A percentile compares a stretch with the other conserved stretches of the same genome.
Evolutionary conservation across 1,284 basidiomycete genomes (phyloP).

Genomic region (Leccinum fallax): DNA sequence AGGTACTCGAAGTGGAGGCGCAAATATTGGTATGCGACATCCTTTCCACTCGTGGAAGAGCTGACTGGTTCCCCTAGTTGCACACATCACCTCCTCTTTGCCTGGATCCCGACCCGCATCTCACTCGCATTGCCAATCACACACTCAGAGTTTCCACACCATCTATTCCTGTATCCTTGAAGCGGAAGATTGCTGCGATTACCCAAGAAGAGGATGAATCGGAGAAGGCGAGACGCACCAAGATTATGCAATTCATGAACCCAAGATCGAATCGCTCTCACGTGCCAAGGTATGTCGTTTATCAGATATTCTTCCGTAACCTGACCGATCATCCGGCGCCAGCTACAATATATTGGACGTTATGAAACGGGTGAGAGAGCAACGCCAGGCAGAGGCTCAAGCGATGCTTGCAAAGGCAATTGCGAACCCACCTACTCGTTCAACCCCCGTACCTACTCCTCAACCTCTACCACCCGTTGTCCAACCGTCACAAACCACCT

Average conservation of each 20-base stretch:
- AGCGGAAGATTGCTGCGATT: conserved; percentile 70
- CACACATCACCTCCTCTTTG: conserved; percentile 73
- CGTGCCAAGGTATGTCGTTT: conserved; percentile 47
- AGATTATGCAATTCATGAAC: conserved; percentile 78
- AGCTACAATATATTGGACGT: conserved; percentile 61
- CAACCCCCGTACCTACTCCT: conserved; percentile 22
- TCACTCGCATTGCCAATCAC: conserved; percentile 72
- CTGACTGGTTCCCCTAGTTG: conserved; percentile 45
- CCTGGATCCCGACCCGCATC: conserved; percentile 72
- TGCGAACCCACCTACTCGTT: conserved; percentile 30
- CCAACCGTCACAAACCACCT: conserved; percentile 19
- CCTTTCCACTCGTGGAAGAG: neutral
- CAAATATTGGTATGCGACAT: conserved; percentile 58
- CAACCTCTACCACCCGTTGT: conserved; percentile 22
- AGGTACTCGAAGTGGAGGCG: conserved; percentile 72
- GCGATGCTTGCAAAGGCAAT: conserved; percentile 23
- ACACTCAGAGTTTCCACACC: conserved; percentile 69
- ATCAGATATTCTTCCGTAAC: conserved; percentile 2
- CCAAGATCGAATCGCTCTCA: conserved; percentile 52
- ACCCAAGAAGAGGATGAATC: conserved; percentile 69
- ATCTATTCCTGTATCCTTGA: conserved; percentile 66
- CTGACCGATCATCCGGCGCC: conserved; percentile 9
- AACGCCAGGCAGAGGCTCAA: conserved; percentile 29
- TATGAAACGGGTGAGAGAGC: conserved; percentile 39
- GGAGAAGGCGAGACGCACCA: conserved; percentile 65